Evolutionary conservation across 2,329 filamentous ascomycete species (phyloP).

Genomic region (Phoma sp.): DNA sequence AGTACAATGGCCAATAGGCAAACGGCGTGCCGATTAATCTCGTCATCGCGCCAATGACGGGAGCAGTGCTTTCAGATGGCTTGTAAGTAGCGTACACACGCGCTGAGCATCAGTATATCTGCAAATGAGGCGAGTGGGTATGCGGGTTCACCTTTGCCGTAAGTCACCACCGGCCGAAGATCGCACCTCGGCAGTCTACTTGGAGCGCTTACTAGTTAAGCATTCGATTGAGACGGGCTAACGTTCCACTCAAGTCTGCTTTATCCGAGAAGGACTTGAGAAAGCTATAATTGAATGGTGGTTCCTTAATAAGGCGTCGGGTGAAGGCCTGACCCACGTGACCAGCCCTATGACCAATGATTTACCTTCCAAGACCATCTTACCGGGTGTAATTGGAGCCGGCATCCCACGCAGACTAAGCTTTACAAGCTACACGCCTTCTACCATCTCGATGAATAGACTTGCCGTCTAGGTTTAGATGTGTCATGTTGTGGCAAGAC

Average conservation of each 20-base stretch:
- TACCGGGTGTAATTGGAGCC: neutral
- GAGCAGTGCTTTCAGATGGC: neutral
- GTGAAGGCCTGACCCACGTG: neutral
- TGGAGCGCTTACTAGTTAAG: neutral
- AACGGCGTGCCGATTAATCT: neutral
- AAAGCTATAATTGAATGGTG: neutral
- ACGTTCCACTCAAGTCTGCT: too few species aligned
- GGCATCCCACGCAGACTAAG: neutral
- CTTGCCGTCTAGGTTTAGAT: neutral
- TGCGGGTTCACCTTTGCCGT: neutral
- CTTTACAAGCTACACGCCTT: neutral
- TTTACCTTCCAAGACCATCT: neutral
- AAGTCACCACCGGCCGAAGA: neutral
- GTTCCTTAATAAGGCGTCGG: neutral
- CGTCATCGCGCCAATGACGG: conserved; percentile 1
- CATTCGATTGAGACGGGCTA: too few species aligned
- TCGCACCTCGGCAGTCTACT: neutral
- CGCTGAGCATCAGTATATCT: neutral
- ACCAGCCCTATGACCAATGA: neutral
- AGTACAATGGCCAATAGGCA: neutral
- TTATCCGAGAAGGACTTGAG: too few species aligned
- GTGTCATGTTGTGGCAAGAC: neutral
- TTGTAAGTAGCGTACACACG: neutral
- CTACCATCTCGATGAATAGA: neutral
- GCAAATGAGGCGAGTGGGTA: neutral